Base-by-base conservation (phyloP, 2,329 filamentous ascomycete species). In the Cladophialophora yegresii region DNA sequence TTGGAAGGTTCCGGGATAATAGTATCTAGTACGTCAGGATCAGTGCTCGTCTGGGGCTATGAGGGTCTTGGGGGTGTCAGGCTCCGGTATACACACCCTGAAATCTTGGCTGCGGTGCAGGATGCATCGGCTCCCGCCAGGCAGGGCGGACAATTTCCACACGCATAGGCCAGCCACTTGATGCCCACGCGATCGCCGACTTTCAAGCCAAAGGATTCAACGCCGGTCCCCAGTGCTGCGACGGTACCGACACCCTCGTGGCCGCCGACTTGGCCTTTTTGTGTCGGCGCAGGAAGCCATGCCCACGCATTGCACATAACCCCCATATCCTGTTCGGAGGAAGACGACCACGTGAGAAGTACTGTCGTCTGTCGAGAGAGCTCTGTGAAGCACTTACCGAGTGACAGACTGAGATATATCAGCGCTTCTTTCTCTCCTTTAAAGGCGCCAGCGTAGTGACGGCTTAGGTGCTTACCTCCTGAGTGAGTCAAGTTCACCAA, bases 1-100 rank as follows among this genome's bases (percentile, higher is more conserved):
- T 73, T 90, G 88, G 73, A 90, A 90, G n/a, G 87, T 90, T 43
- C 88, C 88, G 0, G 87, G 87, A 0, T 83, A 85, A 73, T 85
- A 88, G 76, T 89, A 90, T 4, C 88, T 59, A 22, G 30, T 16
- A 13, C 4, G 45, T 30, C 20, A 43, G 57, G 33, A 13, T 36
- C 30, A 53, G 7, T 2, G 40, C 6, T 33, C 33, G 12, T 59
- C 47, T 20, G 28, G 3, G 22, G 30, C 13, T 30, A 32, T 50
- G 4, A 26, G 9, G 20, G 20, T 53, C 8, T n/a, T n/a, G n/a
- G 3, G 22, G 30, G 13, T 30, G 22, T 50, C 16, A 26, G 9
- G 20, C 30, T 53, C 8, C 16, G 8, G 30, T n/a, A 40, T 43
- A 54, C 58, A n/a, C 45, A 54, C 58, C 58, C 88, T 0, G 83